Conservation (phyloP, 768 basidiomycete species). For the Cystobasidium tubakii region DNA sequence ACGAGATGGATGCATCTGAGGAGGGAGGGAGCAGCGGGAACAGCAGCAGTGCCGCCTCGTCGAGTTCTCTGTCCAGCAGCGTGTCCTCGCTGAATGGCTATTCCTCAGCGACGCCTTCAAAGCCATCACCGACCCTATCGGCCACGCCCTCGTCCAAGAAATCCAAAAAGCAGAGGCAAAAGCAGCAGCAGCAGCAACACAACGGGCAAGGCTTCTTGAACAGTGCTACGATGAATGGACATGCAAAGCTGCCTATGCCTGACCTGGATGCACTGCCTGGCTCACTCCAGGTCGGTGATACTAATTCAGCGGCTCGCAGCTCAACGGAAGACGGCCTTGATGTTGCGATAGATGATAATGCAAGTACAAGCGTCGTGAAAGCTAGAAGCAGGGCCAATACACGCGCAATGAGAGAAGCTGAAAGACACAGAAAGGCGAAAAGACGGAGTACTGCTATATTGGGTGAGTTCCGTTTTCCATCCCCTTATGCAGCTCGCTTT, state of each 20-base stretch:
- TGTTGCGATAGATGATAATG: too few species aligned
- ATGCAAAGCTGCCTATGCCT: background rate
- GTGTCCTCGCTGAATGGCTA: background rate
- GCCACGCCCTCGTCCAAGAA: background rate
- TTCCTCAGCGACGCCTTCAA: background rate
- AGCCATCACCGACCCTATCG: background rate
- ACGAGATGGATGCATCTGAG: background rate
- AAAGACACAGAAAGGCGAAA: background rate
- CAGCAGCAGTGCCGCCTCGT: background rate
- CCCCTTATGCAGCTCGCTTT: too few species aligned
- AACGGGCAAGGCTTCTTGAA: background rate
- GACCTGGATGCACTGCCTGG: conserved; percentile 26
- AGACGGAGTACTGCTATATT: conserved; percentile 3
- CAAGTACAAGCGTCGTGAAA: too few species aligned
- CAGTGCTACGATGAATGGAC: background rate
- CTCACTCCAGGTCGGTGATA: background rate
- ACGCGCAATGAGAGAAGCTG: background rate
- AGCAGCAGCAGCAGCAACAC: background rate
- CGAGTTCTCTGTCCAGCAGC: background rate
- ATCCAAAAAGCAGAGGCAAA: too few species aligned
- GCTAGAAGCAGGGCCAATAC: background rate
- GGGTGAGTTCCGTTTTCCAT: background rate
- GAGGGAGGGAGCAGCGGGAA: background rate
- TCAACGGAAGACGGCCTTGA: too few species aligned
- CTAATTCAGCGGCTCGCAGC: too few species aligned